phyloP scores from a whole-genome alignment of 1,284 basidiomycete genomes.

The Ganoderma sp. region DNA sequence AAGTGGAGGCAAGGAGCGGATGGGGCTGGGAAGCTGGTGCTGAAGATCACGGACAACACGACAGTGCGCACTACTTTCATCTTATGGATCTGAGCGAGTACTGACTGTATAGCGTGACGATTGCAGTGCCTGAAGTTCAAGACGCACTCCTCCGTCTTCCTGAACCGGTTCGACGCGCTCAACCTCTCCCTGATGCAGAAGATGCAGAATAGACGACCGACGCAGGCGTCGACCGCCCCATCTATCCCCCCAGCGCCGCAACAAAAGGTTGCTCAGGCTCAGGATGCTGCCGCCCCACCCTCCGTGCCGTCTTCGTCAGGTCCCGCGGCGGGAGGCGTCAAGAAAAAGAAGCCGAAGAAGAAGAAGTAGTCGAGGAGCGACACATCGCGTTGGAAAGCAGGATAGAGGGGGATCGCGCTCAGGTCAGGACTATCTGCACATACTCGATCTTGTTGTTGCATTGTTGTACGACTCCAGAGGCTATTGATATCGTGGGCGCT shows the following conservation, averaged over 20 bases:
- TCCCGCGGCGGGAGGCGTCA: slow-evolving; percentile 47
- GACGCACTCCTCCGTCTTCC: slow-evolving; percentile 89
- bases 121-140: slow-evolving; percentile 92
- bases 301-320: slow-evolving; percentile 33
- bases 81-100: not conserved
- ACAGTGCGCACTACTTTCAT: slow-evolving; percentile 60
- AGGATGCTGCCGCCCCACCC: slow-evolving; percentile 33
- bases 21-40: slow-evolving; percentile 71
- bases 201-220: slow-evolving; percentile 69
- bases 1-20: slow-evolving; percentile 81
- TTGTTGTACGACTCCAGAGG: slow-evolving; percentile 18
- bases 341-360: slow-evolving; percentile 64
- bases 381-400: not conserved
- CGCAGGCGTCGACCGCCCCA: slow-evolving; percentile 31
- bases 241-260: slow-evolving; percentile 19
- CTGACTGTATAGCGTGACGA: not conserved
- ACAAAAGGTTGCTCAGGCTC: slow-evolving; percentile 36
- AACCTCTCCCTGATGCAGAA: slow-evolving; percentile 83
- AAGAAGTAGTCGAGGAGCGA: slow-evolving; percentile 48
- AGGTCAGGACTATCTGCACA: slow-evolving; percentile 21
- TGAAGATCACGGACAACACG: slow-evolving; percentile 90
- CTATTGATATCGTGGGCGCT: not conserved
- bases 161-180: slow-evolving; percentile 93
- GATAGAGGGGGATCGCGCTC: not conserved
- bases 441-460: slow-evolving; percentile 6